A percentile compares a stretch with the other conserved stretches of the same genome.
Conservation (phyloP, 148 eudicot genomes). For the Diospyros lotus region DNA sequence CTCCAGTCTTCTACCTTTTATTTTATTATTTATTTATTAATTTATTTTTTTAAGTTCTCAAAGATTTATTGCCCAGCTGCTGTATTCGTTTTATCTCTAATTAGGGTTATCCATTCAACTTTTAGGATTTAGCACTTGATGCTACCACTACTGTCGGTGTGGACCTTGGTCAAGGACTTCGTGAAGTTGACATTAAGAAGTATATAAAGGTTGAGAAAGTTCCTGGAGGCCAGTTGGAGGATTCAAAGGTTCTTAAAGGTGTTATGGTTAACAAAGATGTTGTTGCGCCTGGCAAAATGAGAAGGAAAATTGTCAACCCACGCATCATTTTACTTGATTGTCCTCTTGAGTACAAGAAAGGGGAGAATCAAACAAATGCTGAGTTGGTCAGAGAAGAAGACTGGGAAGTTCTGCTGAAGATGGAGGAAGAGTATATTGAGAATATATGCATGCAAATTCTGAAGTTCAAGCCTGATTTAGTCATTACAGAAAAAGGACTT, state of each 20-base stretch:
- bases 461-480: conserved; percentile 82
- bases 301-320: conserved; percentile 78
- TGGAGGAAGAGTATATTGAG: conserved; percentile 94
- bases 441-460: conserved; percentile 70
- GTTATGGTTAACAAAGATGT: conserved; percentile 95
- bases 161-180: conserved; percentile 81
- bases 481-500: conserved; percentile 77
- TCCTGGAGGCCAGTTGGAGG: conserved; percentile 94
- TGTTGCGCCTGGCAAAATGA: conserved; percentile 95
- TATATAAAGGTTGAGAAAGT: conserved; percentile 88
- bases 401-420: conserved; percentile 76
- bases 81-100: background rate
- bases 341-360: conserved; percentile 94
- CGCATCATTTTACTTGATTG: conserved; percentile 82
- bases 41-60: too few species aligned
- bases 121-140: conserved; percentile 82
- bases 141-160: conserved; percentile 87
- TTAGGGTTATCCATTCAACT: background rate
- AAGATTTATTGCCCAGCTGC: too few species aligned
- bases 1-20: background rate
- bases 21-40: too few species aligned
- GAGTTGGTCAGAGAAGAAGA: conserved; percentile 90
- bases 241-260: conserved; percentile 76
- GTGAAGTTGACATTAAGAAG: conserved; percentile 90
- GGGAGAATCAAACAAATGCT: conserved; percentile 97